These are phyloP conservation scores for Talaromyces sp. DNA, from an alignment of 2,329 filamentous ascomycete genomes.

Conservation along the genomic window DNA sequence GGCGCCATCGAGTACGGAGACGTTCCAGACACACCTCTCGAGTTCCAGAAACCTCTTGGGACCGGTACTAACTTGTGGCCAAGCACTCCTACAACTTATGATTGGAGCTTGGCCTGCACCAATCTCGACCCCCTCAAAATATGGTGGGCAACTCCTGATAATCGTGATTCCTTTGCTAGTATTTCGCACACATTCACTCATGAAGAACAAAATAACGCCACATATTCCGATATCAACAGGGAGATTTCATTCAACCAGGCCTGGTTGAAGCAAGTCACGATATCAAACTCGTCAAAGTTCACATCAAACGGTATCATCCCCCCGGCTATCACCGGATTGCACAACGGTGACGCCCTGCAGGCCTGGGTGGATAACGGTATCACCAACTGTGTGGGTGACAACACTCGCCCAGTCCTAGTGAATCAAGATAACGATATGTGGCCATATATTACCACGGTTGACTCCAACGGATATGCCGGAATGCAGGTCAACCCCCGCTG, in stretches of 20 bases:
- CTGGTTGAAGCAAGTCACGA: conserved; percentile 53
- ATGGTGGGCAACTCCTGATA: conserved; percentile 51
- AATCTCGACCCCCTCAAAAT: conserved; percentile 46
- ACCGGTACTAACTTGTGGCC: conserved; percentile 50
- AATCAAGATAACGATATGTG: conserved; percentile 52
- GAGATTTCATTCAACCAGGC: conserved; percentile 59
- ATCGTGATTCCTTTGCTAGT: conserved; percentile 53
- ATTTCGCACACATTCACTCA: conserved; percentile 63
- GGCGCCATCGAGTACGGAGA: conserved; percentile 44
- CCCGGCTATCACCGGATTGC: conserved; percentile 59
- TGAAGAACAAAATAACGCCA: conserved; percentile 56
- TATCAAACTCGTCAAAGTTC: conserved; percentile 45
- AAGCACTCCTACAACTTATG: conserved; percentile 38
- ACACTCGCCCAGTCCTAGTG: conserved; percentile 53
- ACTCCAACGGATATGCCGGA: conserved; percentile 51
- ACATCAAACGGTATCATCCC: conserved; percentile 56
- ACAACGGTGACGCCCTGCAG: conserved; percentile 59
- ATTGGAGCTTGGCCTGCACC: conserved; percentile 48
- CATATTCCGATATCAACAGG: conserved; percentile 52
- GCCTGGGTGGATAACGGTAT: conserved; percentile 60
- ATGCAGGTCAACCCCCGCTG: conserved; percentile 56
- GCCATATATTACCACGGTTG: conserved; percentile 51
- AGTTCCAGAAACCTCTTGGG: conserved; percentile 49
- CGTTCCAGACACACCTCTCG: conserved; percentile 43
- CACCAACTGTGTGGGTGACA: conserved; percentile 58